Base-by-base conservation (phyloP, 2,329 filamentous ascomycete species). In the Aureobasidium musti region DNA sequence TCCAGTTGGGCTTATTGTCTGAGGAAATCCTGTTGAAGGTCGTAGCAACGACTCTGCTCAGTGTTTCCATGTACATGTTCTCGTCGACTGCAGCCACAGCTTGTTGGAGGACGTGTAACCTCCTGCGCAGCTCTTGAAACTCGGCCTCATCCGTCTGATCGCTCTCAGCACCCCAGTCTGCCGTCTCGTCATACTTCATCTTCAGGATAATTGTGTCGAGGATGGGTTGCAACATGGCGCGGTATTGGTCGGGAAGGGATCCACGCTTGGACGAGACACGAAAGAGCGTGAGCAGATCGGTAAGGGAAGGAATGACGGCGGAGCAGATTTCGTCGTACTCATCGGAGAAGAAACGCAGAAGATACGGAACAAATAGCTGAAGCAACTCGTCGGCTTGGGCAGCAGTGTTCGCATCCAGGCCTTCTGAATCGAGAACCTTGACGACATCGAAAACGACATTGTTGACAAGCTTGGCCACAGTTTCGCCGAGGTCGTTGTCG, bases 301-400 rank as follows among this genome's bases (percentile, higher is more conserved):
- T 97, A 65, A 98, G 86, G 43, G 91, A 94, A 26, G 93, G 91
- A 69, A 99, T 96, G 67, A 98, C 92, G 14, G 92, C 95, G 41
- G 93, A 96, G 82, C 95, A 98, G 71, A 99, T 89, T 80, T 99
- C 95, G 77, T 99, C 95, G 77, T 96, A 99, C 76, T 99, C 93
- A 78, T 99, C 95, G 28, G 92, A 91, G 79, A 99, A 97, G 82
- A 97, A 97, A 45, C 94, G 91, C 60, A 99, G 82, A 14, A 98
- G 84, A 71, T 93, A 89, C 0, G 93, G 92, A 33, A 97, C 82
- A 76, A 98, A 98, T 47, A 87, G 86, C 74, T 90, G 90, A 63
- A 98, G 83, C 68, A 96, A 86, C 72, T 90, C 88, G 72, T 95
- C 92, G 60, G 95, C 94, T 72, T 88, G 90, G 53, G 85, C 83